Percentiles rank a stretch among this genome's conserved stretches.
Conservation (phyloP, 208 protist genomes). For the Angomonas ambiguus region DNA sequence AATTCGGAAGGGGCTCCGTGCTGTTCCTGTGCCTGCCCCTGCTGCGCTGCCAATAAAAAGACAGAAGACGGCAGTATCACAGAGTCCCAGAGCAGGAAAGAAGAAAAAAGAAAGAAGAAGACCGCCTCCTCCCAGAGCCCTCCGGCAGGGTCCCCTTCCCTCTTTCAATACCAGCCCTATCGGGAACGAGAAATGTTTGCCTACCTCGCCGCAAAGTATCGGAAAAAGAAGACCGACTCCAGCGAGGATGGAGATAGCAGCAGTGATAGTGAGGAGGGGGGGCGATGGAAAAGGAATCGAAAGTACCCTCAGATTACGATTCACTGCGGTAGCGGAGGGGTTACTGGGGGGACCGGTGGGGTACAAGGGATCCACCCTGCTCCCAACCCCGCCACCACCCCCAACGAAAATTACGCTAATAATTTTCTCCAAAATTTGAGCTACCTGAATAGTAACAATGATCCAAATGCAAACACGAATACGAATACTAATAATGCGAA, state of each 20-base stretch:
- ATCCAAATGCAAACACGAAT: no score
- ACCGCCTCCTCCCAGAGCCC: not conserved
- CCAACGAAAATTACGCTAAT: not conserved
- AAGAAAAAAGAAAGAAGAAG: not conserved
- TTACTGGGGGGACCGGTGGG: no score
- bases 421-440: not conserved
- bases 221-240: not conserved
- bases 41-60: constrained; percentile 1
- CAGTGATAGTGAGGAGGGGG: not conserved
- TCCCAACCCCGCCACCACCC: no score
- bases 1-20: no score
- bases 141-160: not conserved
- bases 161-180: constrained; percentile 21
- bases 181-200: constrained; percentile 35
- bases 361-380: no score
- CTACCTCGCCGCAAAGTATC: constrained; percentile 25
- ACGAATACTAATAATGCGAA: no score
- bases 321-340: constrained; percentile 24
- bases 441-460: not conserved
- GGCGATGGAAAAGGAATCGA: no score
- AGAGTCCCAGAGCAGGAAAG: no score
- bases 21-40: not conserved
- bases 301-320: constrained; percentile 27
- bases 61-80: no score
- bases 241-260: not conserved